Conservation (phyloP, 768 basidiomycete species). For the Auricularia heimuer region DNA sequence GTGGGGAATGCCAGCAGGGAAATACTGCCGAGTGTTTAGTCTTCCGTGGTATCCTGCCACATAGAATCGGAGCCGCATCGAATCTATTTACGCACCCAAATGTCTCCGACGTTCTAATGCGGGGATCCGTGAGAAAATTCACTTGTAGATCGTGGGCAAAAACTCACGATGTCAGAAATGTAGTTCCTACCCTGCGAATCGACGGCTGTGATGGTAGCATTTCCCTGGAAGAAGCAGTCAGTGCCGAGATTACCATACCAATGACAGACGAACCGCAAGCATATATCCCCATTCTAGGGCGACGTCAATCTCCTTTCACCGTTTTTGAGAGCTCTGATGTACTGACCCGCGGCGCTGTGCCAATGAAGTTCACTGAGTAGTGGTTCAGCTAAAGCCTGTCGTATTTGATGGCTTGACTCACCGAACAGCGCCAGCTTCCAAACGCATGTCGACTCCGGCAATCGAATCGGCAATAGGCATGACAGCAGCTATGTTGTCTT, state of each 20-base stretch:
- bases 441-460: slow-evolving; percentile 41
- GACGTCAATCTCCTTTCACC: neutral
- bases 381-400: neutral
- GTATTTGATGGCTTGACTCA: slow-evolving; percentile 10
- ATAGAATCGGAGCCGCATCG: neutral
- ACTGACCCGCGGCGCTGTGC: slow-evolving; percentile 40
- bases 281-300: slow-evolving; percentile 41
- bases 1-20: slow-evolving; percentile 48
- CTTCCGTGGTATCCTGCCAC: no score
- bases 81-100: slow-evolving; percentile 30
- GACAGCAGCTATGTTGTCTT: no score
- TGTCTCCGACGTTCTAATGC: slow-evolving; percentile 36
- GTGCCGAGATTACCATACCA: neutral
- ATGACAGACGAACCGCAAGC: slow-evolving; percentile 24
- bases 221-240: slow-evolving; percentile 24
- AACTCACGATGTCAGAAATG: slow-evolving; percentile 42
- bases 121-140: slow-evolving; percentile 11
- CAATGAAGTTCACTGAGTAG: slow-evolving; percentile 38
- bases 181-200: slow-evolving; percentile 44
- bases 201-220: slow-evolving; percentile 38
- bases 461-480: slow-evolving; percentile 13
- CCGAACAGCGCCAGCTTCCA: slow-evolving; percentile 39
- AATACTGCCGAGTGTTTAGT: slow-evolving; percentile 23
- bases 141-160: neutral
- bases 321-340: neutral